phyloP scores from a whole-genome alignment of 169 alveolate genomes.

The Eimeria falciformis region DNA sequence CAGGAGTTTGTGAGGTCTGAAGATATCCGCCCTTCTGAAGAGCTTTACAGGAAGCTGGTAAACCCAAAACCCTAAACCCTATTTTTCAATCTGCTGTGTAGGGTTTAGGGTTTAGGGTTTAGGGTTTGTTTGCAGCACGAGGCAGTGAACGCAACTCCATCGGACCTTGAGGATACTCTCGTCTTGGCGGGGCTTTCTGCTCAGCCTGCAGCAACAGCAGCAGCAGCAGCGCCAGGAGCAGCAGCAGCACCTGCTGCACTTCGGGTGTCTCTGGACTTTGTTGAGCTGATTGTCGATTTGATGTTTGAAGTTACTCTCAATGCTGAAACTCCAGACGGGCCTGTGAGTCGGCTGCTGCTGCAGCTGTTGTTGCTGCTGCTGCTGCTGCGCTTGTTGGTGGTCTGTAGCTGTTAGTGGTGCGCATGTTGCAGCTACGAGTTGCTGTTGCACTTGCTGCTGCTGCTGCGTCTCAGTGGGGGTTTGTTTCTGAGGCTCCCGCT shows the following conservation, averaged over 20 bases:
- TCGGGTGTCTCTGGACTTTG: neutral
- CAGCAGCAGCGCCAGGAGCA: conserved; percentile 10
- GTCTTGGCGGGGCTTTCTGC: neutral
- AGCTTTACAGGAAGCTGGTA: neutral
- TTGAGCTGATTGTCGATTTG: conserved; percentile 1
- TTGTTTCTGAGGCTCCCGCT: neutral
- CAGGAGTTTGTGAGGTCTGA: neutral
- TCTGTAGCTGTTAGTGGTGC: neutral
- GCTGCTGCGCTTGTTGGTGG: neutral
- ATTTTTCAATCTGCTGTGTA: neutral
- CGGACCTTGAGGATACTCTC: neutral
- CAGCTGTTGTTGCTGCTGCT: neutral
- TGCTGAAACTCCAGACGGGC: neutral
- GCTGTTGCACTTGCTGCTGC: conserved; percentile 10
- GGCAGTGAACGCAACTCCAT: neutral
- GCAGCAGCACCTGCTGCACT: neutral
- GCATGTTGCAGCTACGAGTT: neutral
- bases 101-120: conserved; percentile 12
- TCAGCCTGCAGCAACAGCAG: neutral
- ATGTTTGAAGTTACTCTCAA: conserved; percentile 4
- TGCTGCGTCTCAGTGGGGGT: conserved; percentile 3
- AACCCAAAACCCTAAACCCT: neutral
- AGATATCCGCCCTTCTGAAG: neutral
- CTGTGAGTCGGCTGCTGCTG: neutral
- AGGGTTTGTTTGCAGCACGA: conserved; percentile 18